Evolutionary conservation across 139 green algal genomes (phyloP), one percentile per base, ranked within the genome.

Genomic region (Monoraphidium neglectum): DNA sequence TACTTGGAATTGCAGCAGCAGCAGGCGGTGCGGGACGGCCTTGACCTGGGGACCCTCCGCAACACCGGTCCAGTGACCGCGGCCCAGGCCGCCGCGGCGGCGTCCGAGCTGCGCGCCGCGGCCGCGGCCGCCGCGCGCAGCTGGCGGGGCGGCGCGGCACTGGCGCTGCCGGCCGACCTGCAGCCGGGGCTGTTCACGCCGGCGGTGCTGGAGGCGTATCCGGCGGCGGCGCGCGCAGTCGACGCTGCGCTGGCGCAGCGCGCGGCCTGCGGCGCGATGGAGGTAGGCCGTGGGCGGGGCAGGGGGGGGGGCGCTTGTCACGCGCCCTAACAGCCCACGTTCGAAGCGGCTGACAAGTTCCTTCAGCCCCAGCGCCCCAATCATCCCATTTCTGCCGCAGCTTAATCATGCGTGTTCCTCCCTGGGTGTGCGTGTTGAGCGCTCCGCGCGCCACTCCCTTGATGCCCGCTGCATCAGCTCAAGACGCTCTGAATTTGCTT

Each of bases 171-270:
- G 0, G 49, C 30, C 18, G 62, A 66, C 37, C 35, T 49, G 61
- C 21, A 61, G 49, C 36, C 60, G 12, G 53, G 60, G 1, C 53
- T 70, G 66, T 69, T 71, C 43, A 43, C 47, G 0, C 63, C 71
- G 0, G 71, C 63, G 4, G 72, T 74, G 32, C 47, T 59, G 40
- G 75, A 80, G 35, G 69, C 68, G 13, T 86, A 79, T 49, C 63
- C 68, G 28, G 76, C 81, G n/a, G 86, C 84, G 15, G 82, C 82
- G 37, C 66, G 80, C 4, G 59, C 77, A 2, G 72, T 81, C 36
- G 85, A 92, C 68, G 74, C 77, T 6, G 69, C 65, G 26, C 63
- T 87, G 35, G 85, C 83, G 2, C 78, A 87, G 53, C 77, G 85
- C 80, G 79, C 62, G 8, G 80, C 76, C 2, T 61, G 64, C 59